Conservation (phyloP, 768 basidiomycete species). For the Suillus spraguei region DNA sequence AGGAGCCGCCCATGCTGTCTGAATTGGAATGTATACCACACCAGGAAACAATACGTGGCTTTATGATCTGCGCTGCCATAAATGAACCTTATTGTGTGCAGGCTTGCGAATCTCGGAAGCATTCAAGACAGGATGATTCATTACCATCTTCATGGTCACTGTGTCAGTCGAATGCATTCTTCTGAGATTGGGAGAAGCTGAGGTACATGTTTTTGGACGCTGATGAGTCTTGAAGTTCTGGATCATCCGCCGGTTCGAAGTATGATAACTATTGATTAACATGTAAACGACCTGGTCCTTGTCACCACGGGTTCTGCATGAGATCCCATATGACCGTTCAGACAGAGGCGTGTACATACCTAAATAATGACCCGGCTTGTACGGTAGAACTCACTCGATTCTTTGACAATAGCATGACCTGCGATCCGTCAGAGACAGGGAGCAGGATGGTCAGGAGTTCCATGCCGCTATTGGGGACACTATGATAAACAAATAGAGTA, state of each 20-base stretch:
- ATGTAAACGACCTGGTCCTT: neutral
- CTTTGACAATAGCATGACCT: neutral
- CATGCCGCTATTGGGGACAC: neutral
- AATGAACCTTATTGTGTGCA: neutral
- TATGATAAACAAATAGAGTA: neutral
- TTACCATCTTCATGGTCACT: neutral
- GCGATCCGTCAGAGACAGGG: neutral
- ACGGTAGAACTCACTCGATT: neutral
- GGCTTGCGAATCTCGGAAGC: neutral
- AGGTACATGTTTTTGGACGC: neutral
- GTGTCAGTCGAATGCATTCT: neutral
- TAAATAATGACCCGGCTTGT: neutral
- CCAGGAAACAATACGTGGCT: neutral
- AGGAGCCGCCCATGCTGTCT: slow-evolving; percentile 52
- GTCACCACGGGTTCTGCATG: neutral
- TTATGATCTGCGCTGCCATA: neutral
- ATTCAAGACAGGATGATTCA: neutral
- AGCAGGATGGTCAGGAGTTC: neutral
- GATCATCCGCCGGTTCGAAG: neutral
- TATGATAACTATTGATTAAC: too few relatives aligned
- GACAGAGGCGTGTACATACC: neutral
- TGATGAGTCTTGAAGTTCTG: neutral
- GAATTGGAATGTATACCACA: neutral
- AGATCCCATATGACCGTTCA: neutral
- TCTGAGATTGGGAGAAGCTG: neutral